Evolutionary conservation across 257 asterid genomes (phyloP).

Genomic region (Ehretia macrophylla): DNA sequence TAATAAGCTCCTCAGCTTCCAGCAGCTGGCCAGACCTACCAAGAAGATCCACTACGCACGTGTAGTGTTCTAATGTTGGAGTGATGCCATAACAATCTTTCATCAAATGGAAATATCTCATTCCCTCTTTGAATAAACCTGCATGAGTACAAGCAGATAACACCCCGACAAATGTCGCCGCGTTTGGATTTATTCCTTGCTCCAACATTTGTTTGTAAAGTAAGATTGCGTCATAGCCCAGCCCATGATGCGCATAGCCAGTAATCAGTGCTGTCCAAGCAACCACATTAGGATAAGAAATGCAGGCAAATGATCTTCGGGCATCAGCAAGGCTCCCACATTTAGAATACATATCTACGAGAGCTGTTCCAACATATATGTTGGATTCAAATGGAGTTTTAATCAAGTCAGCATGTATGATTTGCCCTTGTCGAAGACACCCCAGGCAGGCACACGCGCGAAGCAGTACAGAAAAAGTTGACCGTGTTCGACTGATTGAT

Average conservation of each 20-base stretch:
- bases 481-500: constrained; percentile 49
- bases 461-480: constrained; percentile 63
- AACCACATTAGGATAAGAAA: constrained; percentile 57
- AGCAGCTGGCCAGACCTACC: constrained; percentile 61
- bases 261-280: constrained; percentile 77
- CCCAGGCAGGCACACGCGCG: constrained; percentile 68
- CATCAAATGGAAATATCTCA: constrained; percentile 47
- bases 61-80: constrained; percentile 68
- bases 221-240: constrained; percentile 44
- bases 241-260: constrained; percentile 60
- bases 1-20: constrained; percentile 66
- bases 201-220: constrained; percentile 52
- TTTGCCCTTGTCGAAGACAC: constrained; percentile 57
- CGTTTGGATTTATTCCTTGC: constrained; percentile 48
- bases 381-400: constrained; percentile 62
- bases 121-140: constrained; percentile 51
- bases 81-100: constrained; percentile 35
- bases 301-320: constrained; percentile 41
- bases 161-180: constrained; percentile 69
- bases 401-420: constrained; percentile 52
- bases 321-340: constrained; percentile 75
- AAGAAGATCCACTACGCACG: constrained; percentile 72
- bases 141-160: constrained; percentile 59
- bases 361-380: constrained; percentile 65
- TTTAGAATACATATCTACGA: constrained; percentile 78